Percentiles rank a stretch among this genome's conserved stretches.
Conservation (phyloP, 2,329 filamentous ascomycete species). For the Pseudonectria foliicola region DNA sequence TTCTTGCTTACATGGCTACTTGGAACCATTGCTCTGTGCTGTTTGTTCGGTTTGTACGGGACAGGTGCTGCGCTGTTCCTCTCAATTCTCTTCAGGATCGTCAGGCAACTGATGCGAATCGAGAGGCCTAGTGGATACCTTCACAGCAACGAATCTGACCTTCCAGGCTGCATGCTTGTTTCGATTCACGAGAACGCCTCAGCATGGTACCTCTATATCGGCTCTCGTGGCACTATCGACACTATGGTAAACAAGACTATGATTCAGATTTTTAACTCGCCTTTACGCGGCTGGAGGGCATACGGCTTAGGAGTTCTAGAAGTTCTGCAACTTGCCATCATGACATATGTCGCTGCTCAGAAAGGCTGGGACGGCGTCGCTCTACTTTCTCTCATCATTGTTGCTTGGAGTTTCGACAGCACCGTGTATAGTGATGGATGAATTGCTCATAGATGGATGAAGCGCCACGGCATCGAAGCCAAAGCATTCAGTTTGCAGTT, state of each 20-base stretch:
- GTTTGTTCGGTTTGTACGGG: slow-evolving; percentile 8
- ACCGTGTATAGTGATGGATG: not conserved
- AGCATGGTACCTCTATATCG: slow-evolving; percentile 21
- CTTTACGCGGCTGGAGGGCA: not conserved
- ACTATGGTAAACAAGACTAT: slow-evolving; percentile 23
- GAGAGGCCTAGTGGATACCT: slow-evolving; percentile 15
- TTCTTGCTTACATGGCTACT: not conserved
- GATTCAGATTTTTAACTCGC: slow-evolving; percentile 5
- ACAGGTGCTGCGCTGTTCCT: slow-evolving; percentile 12
- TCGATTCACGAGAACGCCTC: slow-evolving; percentile 18
- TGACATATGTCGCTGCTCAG: not conserved
- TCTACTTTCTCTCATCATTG: not conserved
- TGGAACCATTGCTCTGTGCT: not conserved
- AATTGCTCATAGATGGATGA: not conserved
- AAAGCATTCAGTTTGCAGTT: not conserved
- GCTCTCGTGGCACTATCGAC: slow-evolving; percentile 20
- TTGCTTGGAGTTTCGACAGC: not conserved
- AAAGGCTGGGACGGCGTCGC: not conserved
- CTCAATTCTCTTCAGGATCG: slow-evolving; percentile 13
- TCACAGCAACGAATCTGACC: slow-evolving; percentile 18
- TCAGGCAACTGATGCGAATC: slow-evolving; percentile 6
- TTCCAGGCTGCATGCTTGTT: slow-evolving; percentile 21
- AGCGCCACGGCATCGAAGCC: not conserved
- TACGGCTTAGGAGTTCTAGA: not conserved
- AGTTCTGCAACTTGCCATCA: not conserved